Conservation (phyloP, 164 flowering plant genomes). For the Vitis riparia region DNA sequence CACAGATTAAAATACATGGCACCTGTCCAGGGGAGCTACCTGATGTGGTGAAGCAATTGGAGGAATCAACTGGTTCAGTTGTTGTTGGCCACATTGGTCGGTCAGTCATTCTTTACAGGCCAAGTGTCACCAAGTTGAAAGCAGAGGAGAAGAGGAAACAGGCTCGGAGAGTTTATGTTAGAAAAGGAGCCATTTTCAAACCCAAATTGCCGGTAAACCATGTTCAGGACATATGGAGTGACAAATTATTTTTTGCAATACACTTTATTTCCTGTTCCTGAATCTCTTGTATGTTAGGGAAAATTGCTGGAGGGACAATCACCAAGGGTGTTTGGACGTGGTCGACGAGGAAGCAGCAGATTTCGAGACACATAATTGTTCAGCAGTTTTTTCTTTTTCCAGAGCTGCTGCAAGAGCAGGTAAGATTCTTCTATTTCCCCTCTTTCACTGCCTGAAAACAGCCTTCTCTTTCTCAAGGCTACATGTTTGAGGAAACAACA, state of each 20-base stretch:
- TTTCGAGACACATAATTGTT: constrained; percentile 2
- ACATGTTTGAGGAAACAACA: too few species aligned
- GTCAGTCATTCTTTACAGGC: constrained; percentile 80
- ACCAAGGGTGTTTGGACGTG: constrained; percentile 34
- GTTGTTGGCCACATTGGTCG: constrained; percentile 83
- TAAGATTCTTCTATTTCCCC: too few species aligned
- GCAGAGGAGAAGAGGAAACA: constrained; percentile 71
- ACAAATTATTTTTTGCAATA: not conserved
- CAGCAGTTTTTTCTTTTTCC: not conserved
- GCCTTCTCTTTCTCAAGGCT: not conserved
- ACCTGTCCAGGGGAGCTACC: constrained; percentile 82
- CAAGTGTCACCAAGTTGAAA: constrained; percentile 75
- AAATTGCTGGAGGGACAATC: constrained; percentile 35
- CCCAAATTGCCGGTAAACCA: constrained; percentile 22
- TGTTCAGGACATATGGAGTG: constrained; percentile 14
- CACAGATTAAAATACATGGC: constrained; percentile 75
- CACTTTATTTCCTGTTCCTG: not conserved
- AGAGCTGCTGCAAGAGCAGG: not conserved
- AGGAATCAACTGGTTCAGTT: constrained; percentile 75
- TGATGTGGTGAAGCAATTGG: constrained; percentile 75
- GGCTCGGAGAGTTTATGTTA: constrained; percentile 34
- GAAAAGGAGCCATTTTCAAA: constrained; percentile 27
- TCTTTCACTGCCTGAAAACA: too few species aligned
- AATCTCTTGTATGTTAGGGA: not conserved
- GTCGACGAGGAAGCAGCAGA: constrained; percentile 51